Base-by-base conservation (phyloP, 2,329 filamentous ascomycete genomes). In the Blastomyces silverae region DNA sequence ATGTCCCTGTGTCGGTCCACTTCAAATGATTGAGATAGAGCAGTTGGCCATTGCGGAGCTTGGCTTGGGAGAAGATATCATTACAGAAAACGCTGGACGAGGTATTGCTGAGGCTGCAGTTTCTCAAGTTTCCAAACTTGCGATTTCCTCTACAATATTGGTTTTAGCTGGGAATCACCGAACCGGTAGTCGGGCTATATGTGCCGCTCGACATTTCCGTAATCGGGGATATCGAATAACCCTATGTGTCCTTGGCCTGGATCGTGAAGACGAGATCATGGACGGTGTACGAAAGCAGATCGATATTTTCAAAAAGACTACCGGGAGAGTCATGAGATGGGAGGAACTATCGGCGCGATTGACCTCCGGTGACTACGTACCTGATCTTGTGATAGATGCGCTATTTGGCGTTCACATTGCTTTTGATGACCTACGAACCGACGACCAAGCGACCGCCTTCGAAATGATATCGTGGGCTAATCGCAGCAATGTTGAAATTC, bases 121-220 rank as follows among this genome's bases (percentile, higher is more conserved):
- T 0, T 81, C 95, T 63, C 83, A 81, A 61, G 85, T 90, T 13
- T 79, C 95, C 57, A 82, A 81, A 61, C 77, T 80, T 60, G 78
- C 81, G 48, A 77, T 80, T 20, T 78, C 81, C 39, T 83, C 84
- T 0, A 83, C 85, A 7, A 81, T 88, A 61, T 86, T 96, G 28
- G 85, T 97, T 7, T 82, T 97, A n/a, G 92, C 91, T 0, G 93
- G 94, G n/a, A 97, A 97, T 75, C 93, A 96, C 76, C 91, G 91
- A 69, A 92, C 89, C 0, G 92, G 93, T 50, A 88, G 90, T 48
- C 85, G 93, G 65, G 91, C 92, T 2, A 83, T 97, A 63, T 90
- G 91, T 17, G 92, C 92, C 3, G 92, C 89, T 37, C 86, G 94
- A 4, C 92, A 97, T 74, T 83, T 97, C 10, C 87, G 90, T 62